Conservation (phyloP, 257 asterid species). For the Solanum sparsipilum region DNA sequence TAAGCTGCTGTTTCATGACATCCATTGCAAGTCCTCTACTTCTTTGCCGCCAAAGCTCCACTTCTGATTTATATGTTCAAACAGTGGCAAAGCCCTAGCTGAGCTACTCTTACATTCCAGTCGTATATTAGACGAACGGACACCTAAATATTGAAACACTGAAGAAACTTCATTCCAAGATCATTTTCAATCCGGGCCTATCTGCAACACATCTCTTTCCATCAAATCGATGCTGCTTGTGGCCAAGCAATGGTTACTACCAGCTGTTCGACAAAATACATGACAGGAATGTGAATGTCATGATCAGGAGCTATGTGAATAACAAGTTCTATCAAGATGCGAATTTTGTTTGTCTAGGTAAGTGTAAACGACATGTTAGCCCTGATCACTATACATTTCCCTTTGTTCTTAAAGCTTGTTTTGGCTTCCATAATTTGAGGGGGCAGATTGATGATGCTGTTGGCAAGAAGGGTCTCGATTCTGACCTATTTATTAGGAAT, state of each 20-base stretch:
- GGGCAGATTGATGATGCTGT: constrained; percentile 52
- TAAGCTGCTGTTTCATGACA: not conserved
- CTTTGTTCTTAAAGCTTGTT: constrained; percentile 69
- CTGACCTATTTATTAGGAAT: constrained; percentile 54
- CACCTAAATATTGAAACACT: constrained; percentile 42
- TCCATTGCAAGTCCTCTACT: constrained; percentile 5
- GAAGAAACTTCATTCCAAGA: constrained; percentile 38
- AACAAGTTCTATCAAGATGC: constrained; percentile 48
- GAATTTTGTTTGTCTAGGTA: constrained; percentile 36
- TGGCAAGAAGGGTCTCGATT: constrained; percentile 47
- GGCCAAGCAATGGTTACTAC: constrained; percentile 35
- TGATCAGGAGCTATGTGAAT: constrained; percentile 77
- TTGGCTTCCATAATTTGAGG: constrained; percentile 29
- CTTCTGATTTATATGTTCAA: constrained; percentile 3
- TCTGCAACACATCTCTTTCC: constrained; percentile 36
- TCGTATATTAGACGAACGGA: constrained; percentile 26
- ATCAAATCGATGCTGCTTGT: constrained; percentile 55
- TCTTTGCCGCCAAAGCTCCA: constrained; percentile 29
- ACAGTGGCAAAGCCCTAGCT: not conserved
- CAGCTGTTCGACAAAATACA: constrained; percentile 53
- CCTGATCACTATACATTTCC: constrained; percentile 80
- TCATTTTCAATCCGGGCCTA: constrained; percentile 29
- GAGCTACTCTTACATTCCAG: not conserved
- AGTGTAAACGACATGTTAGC: constrained; percentile 23
- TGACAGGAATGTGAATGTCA: constrained; percentile 49